Evolutionary conservation across 1,284 basidiomycete species (phyloP), one percentile per base, ranked within the genome.

Genomic region (Sporisorium graminicola): DNA sequence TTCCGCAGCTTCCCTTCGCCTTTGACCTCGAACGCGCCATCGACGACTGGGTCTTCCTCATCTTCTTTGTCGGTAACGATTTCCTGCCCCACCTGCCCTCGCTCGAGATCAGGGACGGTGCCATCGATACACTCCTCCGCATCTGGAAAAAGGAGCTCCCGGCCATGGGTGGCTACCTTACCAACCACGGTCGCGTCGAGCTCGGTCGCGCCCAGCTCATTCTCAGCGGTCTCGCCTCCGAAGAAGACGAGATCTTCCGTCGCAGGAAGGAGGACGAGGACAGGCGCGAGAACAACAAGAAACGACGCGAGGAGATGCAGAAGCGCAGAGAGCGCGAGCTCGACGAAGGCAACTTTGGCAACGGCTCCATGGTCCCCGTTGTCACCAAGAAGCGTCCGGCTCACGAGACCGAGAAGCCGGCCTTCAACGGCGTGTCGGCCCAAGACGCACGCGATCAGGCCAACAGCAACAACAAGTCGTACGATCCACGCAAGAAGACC

Each of bases 31-130:
- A 99, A 87, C 91, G 93, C 86, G 95, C 97, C 40, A 94, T 99
- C 86, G 97, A 99, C 89, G 97, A 99, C 86, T 99, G 97, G 96
- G 94, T 99, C 81, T 91, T 99, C 85, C 89, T 99, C 82, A 98
- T 98, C 83, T 98, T 99, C 90, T 98, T 99, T 87, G 96, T 99
- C 84, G 97, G 97, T 81, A 99, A 99, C 88, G 97, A 99, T 88
- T 99, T 99, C 89, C 89, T 99, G 84, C 97, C 97, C 18, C 97
- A 99, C 88, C 89, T 99, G 70, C 97, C 97, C 24, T 94, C 92
- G 67, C 90, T 99, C 88, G 97, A 99, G 89, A 99, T 99, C 85
- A 91, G 97, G 81, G 97, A 99, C 88, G 97, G 96, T 64, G 97
- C 96, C 31, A 98, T 99, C 88, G 97, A 99, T 88, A 95, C 92